Conservation (phyloP, 352 stramenopile species). For the Phytophthora ohioensis region DNA sequence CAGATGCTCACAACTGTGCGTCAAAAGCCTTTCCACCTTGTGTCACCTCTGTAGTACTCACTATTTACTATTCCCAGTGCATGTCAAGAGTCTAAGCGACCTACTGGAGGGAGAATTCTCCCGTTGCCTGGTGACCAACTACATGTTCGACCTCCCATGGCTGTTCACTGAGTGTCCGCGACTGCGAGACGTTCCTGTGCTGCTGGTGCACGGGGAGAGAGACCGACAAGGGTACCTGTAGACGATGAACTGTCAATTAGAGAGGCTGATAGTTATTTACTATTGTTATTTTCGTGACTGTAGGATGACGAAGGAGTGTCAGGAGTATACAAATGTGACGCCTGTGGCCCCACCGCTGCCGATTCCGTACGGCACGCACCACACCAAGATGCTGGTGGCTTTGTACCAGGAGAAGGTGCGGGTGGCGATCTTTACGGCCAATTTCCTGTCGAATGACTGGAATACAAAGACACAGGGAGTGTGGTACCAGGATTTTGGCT, state of each 20-base stretch:
- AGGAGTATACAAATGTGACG: slow-evolving; percentile 66
- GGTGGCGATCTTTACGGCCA: slow-evolving; percentile 88
- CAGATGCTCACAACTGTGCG: slow-evolving; percentile 60
- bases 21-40: neutral
- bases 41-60: slow-evolving; percentile 1
- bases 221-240: slow-evolving; percentile 47
- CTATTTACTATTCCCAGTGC: slow-evolving; percentile 35
- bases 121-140: slow-evolving; percentile 79
- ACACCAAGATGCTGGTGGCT: slow-evolving; percentile 89
- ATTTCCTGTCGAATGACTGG: slow-evolving; percentile 85
- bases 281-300: slow-evolving; percentile 5
- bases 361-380: slow-evolving; percentile 88
- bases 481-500: slow-evolving; percentile 85
- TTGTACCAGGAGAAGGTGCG: slow-evolving; percentile 72
- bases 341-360: slow-evolving; percentile 71
- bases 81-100: slow-evolving; percentile 51
- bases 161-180: slow-evolving; percentile 71
- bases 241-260: neutral
- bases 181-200: slow-evolving; percentile 65
- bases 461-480: slow-evolving; percentile 87
- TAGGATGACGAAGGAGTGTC: slow-evolving; percentile 70
- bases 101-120: slow-evolving; percentile 71
- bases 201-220: slow-evolving; percentile 83
- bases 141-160: slow-evolving; percentile 84
- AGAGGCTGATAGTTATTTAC: neutral